Percentiles rank a stretch among this genome's conserved stretches.
Conservation (phyloP, 192 early-diverging fungal genomes). For the Linnemannia zychae region DNA sequence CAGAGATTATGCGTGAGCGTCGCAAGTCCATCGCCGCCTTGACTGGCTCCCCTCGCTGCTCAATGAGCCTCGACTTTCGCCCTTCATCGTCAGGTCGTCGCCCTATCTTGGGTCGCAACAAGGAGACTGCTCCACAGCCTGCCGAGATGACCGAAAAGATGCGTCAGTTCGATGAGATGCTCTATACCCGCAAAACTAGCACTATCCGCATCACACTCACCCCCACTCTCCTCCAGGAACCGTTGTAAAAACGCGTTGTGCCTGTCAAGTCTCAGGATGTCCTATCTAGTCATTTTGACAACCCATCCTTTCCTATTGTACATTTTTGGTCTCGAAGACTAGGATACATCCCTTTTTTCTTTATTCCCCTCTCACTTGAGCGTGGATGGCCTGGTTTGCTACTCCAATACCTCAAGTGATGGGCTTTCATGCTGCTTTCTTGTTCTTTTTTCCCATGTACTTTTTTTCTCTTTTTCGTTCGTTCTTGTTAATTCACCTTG, state of each 20-base stretch:
- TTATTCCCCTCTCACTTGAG: not conserved
- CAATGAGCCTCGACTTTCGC: constrained; percentile 26
- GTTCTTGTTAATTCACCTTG: constrained; percentile 1
- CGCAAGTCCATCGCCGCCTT: constrained; percentile 47
- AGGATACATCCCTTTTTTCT: not conserved
- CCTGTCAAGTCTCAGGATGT: not conserved
- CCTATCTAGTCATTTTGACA: not conserved
- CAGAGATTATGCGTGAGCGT: constrained; percentile 44
- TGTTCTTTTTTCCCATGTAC: not conserved
- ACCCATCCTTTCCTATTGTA: not conserved
- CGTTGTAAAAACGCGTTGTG: constrained; percentile 5
- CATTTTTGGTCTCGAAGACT: not conserved
- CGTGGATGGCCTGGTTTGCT: not conserved
- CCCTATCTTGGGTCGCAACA: not conserved
- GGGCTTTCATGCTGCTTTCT: not conserved
- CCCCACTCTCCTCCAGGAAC: constrained; percentile 40
- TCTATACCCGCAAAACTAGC: constrained; percentile 27
- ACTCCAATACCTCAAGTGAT: not conserved
- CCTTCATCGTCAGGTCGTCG: constrained; percentile 5
- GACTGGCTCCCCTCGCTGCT: constrained; percentile 19
- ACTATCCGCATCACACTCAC: constrained; percentile 47
- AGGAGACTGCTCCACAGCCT: not conserved
- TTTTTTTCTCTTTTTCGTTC: not conserved
- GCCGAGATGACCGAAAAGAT: constrained; percentile 50
- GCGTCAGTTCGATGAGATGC: constrained; percentile 49